These are phyloP conservation scores for Euphorbia corollata DNA, from an alignment of 441 rosid genomes.

Conservation along the genomic window DNA sequence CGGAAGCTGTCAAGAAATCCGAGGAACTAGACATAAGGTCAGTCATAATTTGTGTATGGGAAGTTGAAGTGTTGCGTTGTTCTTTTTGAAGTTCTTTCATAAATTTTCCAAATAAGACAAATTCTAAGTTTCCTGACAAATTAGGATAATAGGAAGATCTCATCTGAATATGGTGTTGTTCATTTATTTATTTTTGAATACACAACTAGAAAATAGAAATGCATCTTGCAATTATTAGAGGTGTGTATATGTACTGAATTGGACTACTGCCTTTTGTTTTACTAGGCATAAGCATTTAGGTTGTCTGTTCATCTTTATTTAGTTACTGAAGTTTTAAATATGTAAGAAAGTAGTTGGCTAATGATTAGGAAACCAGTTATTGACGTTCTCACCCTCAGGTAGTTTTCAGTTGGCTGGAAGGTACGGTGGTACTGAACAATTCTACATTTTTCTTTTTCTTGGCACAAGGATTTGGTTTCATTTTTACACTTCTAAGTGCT, in stretches of 20 bases:
- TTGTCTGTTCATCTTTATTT: neutral
- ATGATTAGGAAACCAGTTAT: no score
- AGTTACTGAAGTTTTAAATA: no score
- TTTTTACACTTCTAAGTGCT: neutral
- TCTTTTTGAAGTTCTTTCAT: neutral
- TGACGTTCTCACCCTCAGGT: no score
- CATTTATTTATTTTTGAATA: no score
- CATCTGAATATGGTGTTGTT: neutral
- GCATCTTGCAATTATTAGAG: neutral
- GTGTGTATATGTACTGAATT: no score
- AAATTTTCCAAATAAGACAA: neutral
- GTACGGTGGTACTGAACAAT: no score
- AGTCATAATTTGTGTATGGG: neutral
- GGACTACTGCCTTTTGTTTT: neutral
- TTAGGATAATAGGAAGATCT: neutral
- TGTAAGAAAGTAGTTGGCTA: no score
- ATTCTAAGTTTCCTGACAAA: neutral
- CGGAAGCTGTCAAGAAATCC: constrained; percentile 36
- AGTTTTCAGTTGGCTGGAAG: no score
- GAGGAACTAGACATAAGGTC: constrained; percentile 36
- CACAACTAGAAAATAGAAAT: neutral
- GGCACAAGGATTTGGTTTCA: no score
- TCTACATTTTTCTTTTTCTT: no score
- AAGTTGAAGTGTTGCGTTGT: neutral
- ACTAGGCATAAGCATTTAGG: neutral